Conservation (phyloP, 2,329 filamentous ascomycete species). For the Neospermospora avenae region DNA sequence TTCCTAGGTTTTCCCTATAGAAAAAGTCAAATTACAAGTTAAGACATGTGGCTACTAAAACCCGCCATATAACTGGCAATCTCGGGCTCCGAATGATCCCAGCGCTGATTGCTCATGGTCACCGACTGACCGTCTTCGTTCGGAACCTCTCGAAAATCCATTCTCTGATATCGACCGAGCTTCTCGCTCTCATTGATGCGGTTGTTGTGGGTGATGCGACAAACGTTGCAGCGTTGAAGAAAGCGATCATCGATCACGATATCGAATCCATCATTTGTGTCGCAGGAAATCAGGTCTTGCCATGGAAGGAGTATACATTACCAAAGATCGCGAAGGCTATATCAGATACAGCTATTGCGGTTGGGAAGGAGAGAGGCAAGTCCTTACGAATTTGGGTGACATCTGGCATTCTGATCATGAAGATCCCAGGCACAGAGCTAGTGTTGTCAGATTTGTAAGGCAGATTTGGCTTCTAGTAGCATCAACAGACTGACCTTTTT, state of each 20-base stretch:
- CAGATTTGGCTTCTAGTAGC: neutral
- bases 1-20: too few relatives aligned
- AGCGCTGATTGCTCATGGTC: constrained; percentile 35
- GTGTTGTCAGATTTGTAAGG: constrained; percentile 37
- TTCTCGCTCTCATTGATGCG: constrained; percentile 32
- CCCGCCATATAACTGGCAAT: constrained; percentile 41
- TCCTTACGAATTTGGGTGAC: constrained; percentile 41
- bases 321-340: constrained; percentile 39
- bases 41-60: too few relatives aligned
- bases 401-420: constrained; percentile 36
- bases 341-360: constrained; percentile 35
- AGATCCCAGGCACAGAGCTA: constrained; percentile 36
- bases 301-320: constrained; percentile 38
- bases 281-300: constrained; percentile 39
- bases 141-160: constrained; percentile 40
- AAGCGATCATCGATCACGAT: constrained; percentile 36
- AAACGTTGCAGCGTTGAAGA: constrained; percentile 35
- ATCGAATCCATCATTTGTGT: constrained; percentile 42
- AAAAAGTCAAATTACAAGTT: too few relatives aligned
- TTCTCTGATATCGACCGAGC: constrained; percentile 34
- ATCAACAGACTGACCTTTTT: neutral
- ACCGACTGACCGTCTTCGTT: constrained; percentile 40
- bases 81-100: constrained; percentile 38
- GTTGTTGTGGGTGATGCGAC: constrained; percentile 40
- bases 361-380: constrained; percentile 34